Conservation (phyloP, 2,329 filamentous ascomycete species). For the Claviceps arundinis region DNA sequence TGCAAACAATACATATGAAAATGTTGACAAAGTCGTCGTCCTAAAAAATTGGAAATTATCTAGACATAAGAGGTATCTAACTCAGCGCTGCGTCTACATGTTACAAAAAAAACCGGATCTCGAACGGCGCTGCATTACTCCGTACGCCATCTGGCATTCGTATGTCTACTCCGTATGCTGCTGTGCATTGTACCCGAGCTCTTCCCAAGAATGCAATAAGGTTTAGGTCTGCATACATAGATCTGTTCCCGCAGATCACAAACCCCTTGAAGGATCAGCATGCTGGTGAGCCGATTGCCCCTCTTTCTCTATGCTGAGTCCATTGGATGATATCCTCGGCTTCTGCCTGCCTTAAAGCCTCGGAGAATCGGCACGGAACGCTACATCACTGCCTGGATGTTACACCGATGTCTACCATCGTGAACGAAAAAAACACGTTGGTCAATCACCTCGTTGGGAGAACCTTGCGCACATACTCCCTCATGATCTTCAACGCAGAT, state of each 20-base stretch:
- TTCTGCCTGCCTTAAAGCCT: neutral
- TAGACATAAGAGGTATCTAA: too few relatives aligned
- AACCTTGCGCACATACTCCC: constrained; percentile 46
- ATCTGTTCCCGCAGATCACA: neutral
- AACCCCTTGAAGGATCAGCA: neutral
- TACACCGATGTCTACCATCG: neutral
- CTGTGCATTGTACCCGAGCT: neutral
- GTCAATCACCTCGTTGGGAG: constrained; percentile 38
- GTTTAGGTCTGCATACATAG: neutral
- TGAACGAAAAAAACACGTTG: neutral
- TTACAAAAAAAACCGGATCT: neutral
- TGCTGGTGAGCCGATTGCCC: too few relatives aligned
- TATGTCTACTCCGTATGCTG: neutral
- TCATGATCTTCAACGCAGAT: constrained; percentile 41
- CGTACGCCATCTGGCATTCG: neutral
- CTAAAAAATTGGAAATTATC: too few relatives aligned
- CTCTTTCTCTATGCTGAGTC: neutral
- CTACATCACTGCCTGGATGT: neutral
- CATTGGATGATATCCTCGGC: neutral
- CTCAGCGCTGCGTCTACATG: neutral
- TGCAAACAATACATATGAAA: neutral
- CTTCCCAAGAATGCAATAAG: neutral
- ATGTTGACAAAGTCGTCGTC: neutral
- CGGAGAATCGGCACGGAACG: neutral
- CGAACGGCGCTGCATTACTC: neutral